Base-by-base conservation (phyloP, 331 rosid species). In the Saraca asoca region DNA sequence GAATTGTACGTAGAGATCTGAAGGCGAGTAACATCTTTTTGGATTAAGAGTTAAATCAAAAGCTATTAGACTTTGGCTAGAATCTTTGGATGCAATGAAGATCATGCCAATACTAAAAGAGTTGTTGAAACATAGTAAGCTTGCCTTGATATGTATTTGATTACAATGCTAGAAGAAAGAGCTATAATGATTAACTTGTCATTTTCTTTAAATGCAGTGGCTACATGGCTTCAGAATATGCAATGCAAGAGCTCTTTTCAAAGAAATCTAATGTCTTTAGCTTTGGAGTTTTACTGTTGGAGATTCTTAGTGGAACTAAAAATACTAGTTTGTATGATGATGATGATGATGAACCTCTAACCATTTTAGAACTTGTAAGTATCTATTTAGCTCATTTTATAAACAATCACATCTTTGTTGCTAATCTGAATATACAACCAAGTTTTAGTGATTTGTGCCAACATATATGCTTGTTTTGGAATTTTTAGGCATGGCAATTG, bases 241-340 rank as follows among this genome's bases (percentile, higher is more conserved):
- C 92, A 24, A 76, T 75, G 85, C 62, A 79, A 49, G 87, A 85
- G 17, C 34, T 38, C 3, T 86, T 81, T 58, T 86, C 79, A 0
- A 72, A 64, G 29, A 86, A 83, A 62, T 86, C 85, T 0, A 80
- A 81, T 56, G 83, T 81, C 2, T 86, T 81, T 6, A 79, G 89
- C 70, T 86, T 81, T 37, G 83, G 89, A 3, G 87, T 86, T 33
- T 69, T 81, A 4, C 43, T 79, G 6, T 63, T 86, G 8, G 83
- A 86, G 44, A 81, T 83, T 39, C 31, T 83, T 5, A 50, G 80
- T 63, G 83, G 87, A 12, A 76, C 68, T 60, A 46, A 50, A 61
- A 85, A 66, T 51, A 62, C 74, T 2, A 61, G 20, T 83, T 71
- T 60, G n/a, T n/a, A n/a, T n/a, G n/a, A n/a, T n/a, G 37, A 64